Conservation (phyloP, 495 filamentous ascomycete species). For the Aspergillus funiculosus region DNA sequence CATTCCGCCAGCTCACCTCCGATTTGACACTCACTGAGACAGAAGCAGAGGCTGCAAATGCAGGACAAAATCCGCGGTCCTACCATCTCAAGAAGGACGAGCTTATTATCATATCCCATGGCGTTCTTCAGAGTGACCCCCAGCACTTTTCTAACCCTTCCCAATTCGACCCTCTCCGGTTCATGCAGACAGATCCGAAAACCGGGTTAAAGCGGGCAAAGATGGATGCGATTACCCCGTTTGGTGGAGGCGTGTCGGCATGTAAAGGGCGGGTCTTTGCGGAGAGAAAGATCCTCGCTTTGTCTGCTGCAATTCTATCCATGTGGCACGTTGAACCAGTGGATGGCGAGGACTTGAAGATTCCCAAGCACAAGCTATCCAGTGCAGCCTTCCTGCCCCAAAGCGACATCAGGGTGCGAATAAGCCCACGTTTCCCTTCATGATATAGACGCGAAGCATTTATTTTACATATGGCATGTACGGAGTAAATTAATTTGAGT, state of each 20-base stretch:
- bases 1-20: conserved; percentile 37
- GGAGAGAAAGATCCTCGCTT: conserved; percentile 45
- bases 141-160: conserved; percentile 43
- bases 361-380: conserved; percentile 30
- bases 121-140: conserved; percentile 45
- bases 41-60: conserved; percentile 29
- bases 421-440: conserved; percentile 24
- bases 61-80: conserved; percentile 25
- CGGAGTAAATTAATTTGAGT: not conserved
- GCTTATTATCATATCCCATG: conserved; percentile 44
- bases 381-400: conserved; percentile 35
- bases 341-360: conserved; percentile 21
- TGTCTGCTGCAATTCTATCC: conserved; percentile 43
- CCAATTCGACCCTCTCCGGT: conserved; percentile 49
- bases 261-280: conserved; percentile 47
- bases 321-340: conserved; percentile 49
- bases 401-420: conserved; percentile 32
- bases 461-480: not conserved
- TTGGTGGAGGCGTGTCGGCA: conserved; percentile 40
- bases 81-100: conserved; percentile 47
- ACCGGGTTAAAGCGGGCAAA: conserved; percentile 25
- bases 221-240: conserved; percentile 33
- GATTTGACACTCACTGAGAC: conserved; percentile 44
- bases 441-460: conserved; percentile 13
- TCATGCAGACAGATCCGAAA: conserved; percentile 39